Percentiles rank a stretch among this genome's conserved stretches.
Conservation (phyloP, 768 basidiomycete genomes). For the Fomitopsis pulvina region DNA sequence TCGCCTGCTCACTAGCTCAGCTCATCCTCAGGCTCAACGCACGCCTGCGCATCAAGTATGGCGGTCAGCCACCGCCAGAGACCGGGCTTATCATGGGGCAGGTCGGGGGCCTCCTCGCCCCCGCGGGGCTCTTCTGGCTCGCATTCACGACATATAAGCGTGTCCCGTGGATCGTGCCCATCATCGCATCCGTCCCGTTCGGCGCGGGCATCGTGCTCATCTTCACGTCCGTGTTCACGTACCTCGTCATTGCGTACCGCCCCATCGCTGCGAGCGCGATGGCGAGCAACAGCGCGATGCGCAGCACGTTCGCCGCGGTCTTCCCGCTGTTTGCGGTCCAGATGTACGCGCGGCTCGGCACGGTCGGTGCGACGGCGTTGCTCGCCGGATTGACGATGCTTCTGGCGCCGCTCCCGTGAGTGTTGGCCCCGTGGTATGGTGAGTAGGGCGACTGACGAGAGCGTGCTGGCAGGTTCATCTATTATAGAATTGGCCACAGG, state of each 20-base stretch:
- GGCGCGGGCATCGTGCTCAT: conserved; percentile 54
- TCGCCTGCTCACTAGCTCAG: not conserved
- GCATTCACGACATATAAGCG: conserved; percentile 45
- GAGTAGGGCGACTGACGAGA: not conserved
- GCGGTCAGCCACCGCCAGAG: conserved; percentile 56
- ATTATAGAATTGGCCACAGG: conserved; percentile 39
- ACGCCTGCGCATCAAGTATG: conserved; percentile 30
- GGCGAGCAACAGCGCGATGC: conserved; percentile 54
- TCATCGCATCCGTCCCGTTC: conserved; percentile 39
- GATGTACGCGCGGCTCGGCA: conserved; percentile 50
- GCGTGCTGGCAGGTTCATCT: conserved; percentile 32
- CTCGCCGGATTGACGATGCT: conserved; percentile 56
- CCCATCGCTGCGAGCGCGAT: conserved; percentile 54
- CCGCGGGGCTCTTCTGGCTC: conserved; percentile 41
- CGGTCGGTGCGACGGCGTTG: conserved; percentile 65
- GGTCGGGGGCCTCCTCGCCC: conserved; percentile 55
- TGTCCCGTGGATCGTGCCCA: conserved; percentile 43
- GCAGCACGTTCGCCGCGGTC: conserved; percentile 40
- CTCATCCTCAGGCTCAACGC: conserved; percentile 19
- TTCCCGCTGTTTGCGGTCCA: conserved; percentile 48
- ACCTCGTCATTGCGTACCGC: conserved; percentile 44
- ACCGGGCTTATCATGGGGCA: conserved; percentile 58
- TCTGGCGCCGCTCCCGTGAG: conserved; percentile 59
- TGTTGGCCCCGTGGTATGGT: not conserved
- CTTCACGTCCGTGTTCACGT: conserved; percentile 64